phyloP scores from a whole-genome alignment of 257 asterid species.

The Solanum arcanum region DNA sequence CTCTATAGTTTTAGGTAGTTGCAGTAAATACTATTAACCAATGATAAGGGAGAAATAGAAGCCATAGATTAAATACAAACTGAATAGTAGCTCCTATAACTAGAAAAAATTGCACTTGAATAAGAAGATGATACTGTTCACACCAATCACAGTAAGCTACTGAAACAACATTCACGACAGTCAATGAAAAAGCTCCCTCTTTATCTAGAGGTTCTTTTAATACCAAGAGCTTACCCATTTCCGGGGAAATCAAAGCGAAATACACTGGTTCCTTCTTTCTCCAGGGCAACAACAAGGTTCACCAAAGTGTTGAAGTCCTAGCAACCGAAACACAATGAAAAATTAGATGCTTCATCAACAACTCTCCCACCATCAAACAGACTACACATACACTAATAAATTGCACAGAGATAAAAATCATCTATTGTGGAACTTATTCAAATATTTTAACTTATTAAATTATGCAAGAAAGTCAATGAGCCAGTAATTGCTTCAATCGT shows the following conservation, averaged over 20 bases:
- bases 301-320: slow-evolving; percentile 13
- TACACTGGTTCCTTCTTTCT: slow-evolving; percentile 63
- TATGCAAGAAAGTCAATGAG: neutral
- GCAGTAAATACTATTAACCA: neutral
- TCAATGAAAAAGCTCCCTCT: neutral
- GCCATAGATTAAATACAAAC: neutral
- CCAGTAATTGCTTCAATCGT: neutral
- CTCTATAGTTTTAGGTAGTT: neutral
- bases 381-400: neutral
- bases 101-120: neutral
- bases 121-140: neutral
- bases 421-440: neutral
- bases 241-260: slow-evolving; percentile 77
- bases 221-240: slow-evolving; percentile 49
- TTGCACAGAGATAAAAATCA: neutral
- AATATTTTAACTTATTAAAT: neutral
- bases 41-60: neutral
- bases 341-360: neutral
- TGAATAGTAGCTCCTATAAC: neutral
- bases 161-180: neutral
- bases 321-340: neutral
- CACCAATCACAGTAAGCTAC: neutral
- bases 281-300: slow-evolving; percentile 49
- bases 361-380: neutral
- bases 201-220: neutral